phyloP scores from a whole-genome alignment of 768 basidiomycete genomes.

The Tricholoma matsutake region DNA sequence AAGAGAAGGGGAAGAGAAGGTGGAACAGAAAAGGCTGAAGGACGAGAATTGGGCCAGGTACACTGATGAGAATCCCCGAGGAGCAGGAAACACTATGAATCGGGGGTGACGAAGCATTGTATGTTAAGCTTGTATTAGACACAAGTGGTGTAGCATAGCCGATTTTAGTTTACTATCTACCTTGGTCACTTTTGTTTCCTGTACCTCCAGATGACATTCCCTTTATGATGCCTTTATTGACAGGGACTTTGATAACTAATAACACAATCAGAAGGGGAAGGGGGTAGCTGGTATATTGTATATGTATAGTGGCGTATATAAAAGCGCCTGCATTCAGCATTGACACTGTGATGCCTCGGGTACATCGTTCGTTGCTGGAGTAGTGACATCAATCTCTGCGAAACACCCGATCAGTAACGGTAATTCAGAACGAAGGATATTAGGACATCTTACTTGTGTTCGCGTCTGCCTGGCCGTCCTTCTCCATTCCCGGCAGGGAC shows the following conservation, averaged over 20 bases:
- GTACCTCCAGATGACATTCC: background rate
- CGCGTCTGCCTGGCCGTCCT: constrained; percentile 60
- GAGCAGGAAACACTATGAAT: constrained; percentile 98
- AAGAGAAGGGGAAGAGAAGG: constrained; percentile 57
- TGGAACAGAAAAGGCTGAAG: constrained; percentile 74
- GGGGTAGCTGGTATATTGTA: constrained; percentile 16
- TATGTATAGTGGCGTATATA: constrained; percentile 10
- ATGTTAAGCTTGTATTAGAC: background rate
- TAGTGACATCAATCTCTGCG: constrained; percentile 90
- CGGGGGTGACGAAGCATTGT: constrained; percentile 55
- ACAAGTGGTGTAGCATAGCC: background rate
- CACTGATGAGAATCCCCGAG: constrained; percentile 81
- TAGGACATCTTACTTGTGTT: constrained; percentile 43
- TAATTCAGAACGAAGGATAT: background rate
- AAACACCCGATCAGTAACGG: constrained; percentile 6
- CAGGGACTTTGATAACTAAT: constrained; percentile 16
- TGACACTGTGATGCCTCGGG: constrained; percentile 87
- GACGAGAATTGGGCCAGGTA: constrained; percentile 92
- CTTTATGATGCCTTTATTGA: background rate
- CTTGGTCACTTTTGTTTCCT: background rate
- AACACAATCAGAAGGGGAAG: constrained; percentile 12
- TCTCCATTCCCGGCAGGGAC: constrained; percentile 96
- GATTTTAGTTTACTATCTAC: background rate
- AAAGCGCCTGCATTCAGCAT: constrained; percentile 44
- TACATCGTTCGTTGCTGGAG: constrained; percentile 59